phyloP scores from a whole-genome alignment of 2,329 filamentous ascomycete genomes.

The Graphilbum sp. region DNA sequence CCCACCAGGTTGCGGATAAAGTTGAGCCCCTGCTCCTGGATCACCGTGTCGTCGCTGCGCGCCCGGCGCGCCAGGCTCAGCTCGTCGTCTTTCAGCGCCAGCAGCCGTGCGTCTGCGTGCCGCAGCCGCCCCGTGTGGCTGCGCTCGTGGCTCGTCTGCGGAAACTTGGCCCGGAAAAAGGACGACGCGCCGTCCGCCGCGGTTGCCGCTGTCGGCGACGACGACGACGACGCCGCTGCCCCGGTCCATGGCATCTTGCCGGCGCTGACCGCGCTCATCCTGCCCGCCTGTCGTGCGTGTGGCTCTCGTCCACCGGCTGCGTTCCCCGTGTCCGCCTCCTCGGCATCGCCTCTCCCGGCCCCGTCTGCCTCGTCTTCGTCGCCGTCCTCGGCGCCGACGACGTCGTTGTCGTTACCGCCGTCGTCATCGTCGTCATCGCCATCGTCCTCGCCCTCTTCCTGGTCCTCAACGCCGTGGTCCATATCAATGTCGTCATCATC shows the following conservation, averaged over 20 bases:
- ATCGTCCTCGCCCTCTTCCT: conserved; percentile 19
- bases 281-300: neutral
- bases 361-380: neutral
- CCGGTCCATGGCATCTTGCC: conserved; percentile 5
- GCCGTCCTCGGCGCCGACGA: conserved; percentile 5
- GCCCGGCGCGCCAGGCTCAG: conserved; percentile 50
- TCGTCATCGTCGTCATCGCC: conserved; percentile 8
- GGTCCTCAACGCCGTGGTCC: conserved; percentile 10
- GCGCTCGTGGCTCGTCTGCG: conserved; percentile 9
- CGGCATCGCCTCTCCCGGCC: neutral
- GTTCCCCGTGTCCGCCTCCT: neutral
- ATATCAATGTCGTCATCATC: neutral
- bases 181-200: neutral
- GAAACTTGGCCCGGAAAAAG: neutral
- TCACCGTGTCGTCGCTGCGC: conserved; percentile 61
- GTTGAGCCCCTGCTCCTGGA: conserved; percentile 83
- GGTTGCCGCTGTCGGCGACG: no score
- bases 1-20: conserved; percentile 79
- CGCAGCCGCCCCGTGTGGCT: conserved; percentile 25
- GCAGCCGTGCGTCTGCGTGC: conserved; percentile 32
- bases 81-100: conserved; percentile 45
- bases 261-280: conserved; percentile 3
- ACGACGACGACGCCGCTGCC: neutral
- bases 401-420: conserved; percentile 9
- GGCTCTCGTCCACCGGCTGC: neutral